Percentiles rank a stretch among this genome's conserved stretches.
Conservation (phyloP, 2,329 filamentous ascomycete species). For the Ophiostoma ips region DNA sequence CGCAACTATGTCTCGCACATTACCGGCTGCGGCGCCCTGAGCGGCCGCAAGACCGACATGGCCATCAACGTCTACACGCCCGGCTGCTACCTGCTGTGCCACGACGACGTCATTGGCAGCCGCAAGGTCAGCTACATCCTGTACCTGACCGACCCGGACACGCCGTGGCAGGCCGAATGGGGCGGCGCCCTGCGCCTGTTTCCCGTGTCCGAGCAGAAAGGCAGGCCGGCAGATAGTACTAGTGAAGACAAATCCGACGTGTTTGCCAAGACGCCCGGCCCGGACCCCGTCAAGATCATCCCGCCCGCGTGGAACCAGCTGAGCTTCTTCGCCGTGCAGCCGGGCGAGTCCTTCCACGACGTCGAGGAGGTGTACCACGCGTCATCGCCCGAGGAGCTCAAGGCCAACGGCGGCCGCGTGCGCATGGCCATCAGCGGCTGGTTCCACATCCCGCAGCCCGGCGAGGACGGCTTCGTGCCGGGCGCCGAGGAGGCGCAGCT, state of each 20-base stretch:
- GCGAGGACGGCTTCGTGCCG: constrained; percentile 80
- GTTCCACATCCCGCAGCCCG: constrained; percentile 95
- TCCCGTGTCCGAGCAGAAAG: constrained; percentile 51
- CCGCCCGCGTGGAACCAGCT: constrained; percentile 95
- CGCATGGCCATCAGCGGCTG: constrained; percentile 98
- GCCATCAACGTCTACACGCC: constrained; percentile 98
- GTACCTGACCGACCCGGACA: constrained; percentile 86
- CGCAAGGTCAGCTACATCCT: constrained; percentile 92
- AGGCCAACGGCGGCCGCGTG: constrained; percentile 59
- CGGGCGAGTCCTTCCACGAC: constrained; percentile 97
- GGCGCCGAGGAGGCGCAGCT: constrained; percentile 81
- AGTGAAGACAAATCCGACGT: background rate
- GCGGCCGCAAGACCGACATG: constrained; percentile 94
- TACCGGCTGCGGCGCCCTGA: constrained; percentile 74
- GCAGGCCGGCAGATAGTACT: constrained; percentile 47
- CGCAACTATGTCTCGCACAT: constrained; percentile 78
- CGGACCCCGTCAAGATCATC: constrained; percentile 68
- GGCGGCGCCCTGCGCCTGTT: constrained; percentile 84
- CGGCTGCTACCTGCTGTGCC: constrained; percentile 87
- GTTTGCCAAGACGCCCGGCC: constrained; percentile 62
- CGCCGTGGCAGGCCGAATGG: constrained; percentile 81
- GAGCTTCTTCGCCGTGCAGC: constrained; percentile 95
- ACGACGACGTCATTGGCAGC: constrained; percentile 98
- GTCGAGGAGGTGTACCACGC: constrained; percentile 92
- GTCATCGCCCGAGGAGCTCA: constrained; percentile 40